phyloP scores from a whole-genome alignment of 768 basidiomycete genomes.

The Suillus spraguei region DNA sequence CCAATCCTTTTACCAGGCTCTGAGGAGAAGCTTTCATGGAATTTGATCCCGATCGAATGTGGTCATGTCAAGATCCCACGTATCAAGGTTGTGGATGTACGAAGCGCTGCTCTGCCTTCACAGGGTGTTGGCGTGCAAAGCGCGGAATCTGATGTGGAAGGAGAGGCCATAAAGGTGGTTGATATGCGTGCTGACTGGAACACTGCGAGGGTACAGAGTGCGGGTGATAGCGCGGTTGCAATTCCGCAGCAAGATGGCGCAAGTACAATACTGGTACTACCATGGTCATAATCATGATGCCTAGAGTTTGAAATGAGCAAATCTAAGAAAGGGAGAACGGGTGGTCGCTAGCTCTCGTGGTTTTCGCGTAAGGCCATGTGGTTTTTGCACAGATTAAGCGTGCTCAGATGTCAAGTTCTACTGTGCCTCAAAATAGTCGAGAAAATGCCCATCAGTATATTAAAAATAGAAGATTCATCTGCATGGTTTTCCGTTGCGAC shows the following conservation, averaged over 20 bases:
- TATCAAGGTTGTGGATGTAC: slow-evolving; percentile 58
- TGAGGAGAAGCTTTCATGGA: slow-evolving; percentile 69
- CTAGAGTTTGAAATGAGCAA: neutral
- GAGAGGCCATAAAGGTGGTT: slow-evolving; percentile 54
- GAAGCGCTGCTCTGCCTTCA: slow-evolving; percentile 38
- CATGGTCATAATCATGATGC: slow-evolving; percentile 15
- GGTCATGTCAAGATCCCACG: slow-evolving; percentile 65
- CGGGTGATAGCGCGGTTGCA: slow-evolving; percentile 12
- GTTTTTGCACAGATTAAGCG: no score
- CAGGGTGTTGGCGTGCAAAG: slow-evolving; percentile 28
- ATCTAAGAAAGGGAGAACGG: no score
- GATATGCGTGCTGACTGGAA: slow-evolving; percentile 49
- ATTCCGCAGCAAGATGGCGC: slow-evolving; percentile 6
- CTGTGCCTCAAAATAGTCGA: no score
- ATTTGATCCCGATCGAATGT: slow-evolving; percentile 73
- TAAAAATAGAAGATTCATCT: no score
- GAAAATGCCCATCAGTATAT: no score
- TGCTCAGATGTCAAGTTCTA: no score
- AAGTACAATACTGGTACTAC: slow-evolving; percentile 23
- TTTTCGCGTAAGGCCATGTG: no score
- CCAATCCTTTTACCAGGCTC: slow-evolving; percentile 75
- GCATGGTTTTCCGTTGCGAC: no score
- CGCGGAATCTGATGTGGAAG: slow-evolving; percentile 39
- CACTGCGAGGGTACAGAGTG: slow-evolving; percentile 17
- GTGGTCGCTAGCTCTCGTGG: no score